Evolutionary conservation across 495 filamentous ascomycete genomes (phyloP).

Genomic region (Aspergillus coremiiformis): DNA sequence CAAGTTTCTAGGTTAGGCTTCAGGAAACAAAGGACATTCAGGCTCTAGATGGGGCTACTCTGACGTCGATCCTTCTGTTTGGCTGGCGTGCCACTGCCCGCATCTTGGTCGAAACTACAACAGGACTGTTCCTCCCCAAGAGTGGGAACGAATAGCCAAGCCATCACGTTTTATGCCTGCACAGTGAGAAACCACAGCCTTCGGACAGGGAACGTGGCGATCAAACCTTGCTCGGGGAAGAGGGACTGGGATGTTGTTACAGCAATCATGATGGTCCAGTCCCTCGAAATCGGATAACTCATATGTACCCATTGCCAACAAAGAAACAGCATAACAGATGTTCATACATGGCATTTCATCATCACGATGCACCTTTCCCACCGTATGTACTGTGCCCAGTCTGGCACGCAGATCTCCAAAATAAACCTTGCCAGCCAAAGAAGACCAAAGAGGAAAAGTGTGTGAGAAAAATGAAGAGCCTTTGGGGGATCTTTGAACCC

Average conservation of each 20-base stretch:
- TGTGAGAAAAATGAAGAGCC: background rate
- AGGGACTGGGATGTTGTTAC: background rate
- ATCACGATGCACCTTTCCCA: background rate
- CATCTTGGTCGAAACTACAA: constrained; percentile 11
- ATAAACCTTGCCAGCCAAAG: background rate
- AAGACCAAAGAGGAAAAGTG: background rate
- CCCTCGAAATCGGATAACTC: background rate
- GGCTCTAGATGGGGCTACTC: background rate
- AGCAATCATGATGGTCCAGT: background rate
- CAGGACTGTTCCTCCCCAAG: background rate
- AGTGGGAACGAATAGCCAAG: background rate
- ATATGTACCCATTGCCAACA: background rate
- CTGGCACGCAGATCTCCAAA: background rate
- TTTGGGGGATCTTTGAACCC: background rate
- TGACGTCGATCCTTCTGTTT: constrained; percentile 4
- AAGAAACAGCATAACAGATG: background rate
- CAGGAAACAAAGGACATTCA: background rate
- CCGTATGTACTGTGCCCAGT: background rate
- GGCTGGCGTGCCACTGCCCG: constrained; percentile 4
- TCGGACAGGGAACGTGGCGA: constrained; percentile 6
- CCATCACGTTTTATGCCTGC: background rate
- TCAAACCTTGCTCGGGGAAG: background rate
- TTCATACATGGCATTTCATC: background rate
- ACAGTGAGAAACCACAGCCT: background rate
- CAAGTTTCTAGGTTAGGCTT: background rate